Evolutionary conservation across 768 basidiomycete species (phyloP).

Genomic region (Suillus clintonianus): DNA sequence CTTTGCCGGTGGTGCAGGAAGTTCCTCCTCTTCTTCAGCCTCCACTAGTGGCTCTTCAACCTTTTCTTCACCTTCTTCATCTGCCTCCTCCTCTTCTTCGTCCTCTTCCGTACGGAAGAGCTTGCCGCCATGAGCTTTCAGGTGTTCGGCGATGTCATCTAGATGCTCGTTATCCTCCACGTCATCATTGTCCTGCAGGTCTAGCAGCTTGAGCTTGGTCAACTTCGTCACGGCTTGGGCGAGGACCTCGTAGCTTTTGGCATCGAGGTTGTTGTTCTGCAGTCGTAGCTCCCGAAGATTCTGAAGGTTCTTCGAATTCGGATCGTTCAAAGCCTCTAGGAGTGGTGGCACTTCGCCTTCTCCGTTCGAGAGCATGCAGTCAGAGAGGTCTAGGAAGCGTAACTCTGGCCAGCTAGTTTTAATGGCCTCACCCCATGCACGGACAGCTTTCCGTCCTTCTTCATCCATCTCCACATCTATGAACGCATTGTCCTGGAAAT

Average conservation of each 20-base stretch:
- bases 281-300: constrained; percentile 77
- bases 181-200: constrained; percentile 89
- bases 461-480: constrained; percentile 58
- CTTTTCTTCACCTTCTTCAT: constrained; percentile 51
- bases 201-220: constrained; percentile 61
- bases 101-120: constrained; percentile 77
- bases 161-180: constrained; percentile 75
- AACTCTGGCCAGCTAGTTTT: constrained; percentile 45
- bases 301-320: constrained; percentile 45
- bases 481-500: constrained; percentile 92
- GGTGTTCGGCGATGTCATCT: constrained; percentile 49
- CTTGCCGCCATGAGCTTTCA: constrained; percentile 69
- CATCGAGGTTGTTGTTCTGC: constrained; percentile 91
- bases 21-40: constrained; percentile 25
- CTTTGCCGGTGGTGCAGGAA: constrained; percentile 14
- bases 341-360: constrained; percentile 78
- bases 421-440: constrained; percentile 66
- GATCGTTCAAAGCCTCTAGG: constrained; percentile 65
- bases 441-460: constrained; percentile 50
- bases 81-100: constrained; percentile 72
- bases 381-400: constrained; percentile 76
- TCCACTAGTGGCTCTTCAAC: constrained; percentile 32
- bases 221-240: constrained; percentile 66
- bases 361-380: constrained; percentile 77
- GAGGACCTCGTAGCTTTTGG: constrained; percentile 64